Evolutionary conservation across 164 flowering plant species (phyloP), one percentile per base, ranked within the genome.

Genomic region (Vitis amurensis): DNA sequence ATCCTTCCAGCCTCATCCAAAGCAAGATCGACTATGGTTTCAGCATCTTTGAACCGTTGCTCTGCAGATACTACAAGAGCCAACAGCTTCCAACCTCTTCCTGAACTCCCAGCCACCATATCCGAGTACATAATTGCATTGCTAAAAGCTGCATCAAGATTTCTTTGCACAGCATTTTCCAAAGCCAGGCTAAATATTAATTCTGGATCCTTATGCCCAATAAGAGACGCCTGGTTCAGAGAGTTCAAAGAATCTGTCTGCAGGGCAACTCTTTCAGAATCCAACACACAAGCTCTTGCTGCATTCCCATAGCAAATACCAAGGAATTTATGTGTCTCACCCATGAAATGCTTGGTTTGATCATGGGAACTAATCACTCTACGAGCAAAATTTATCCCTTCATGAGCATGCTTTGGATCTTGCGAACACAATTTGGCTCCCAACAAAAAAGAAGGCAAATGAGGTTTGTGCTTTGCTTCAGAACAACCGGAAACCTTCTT

Each of bases 141-240:
- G n/a, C 87, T 79, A 62, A 90, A 86, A 68, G 98, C 98, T 9
- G 73, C 76, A 69, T 67, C 80, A 37, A 91, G 70, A 72, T 95
- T 92, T 73, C 99, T 84, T 55, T 91, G 98, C 5, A 84, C 59
- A 8, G 96, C 92, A 73, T 92, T 90, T 81, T 95, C 97, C 65
- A 88, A 60, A 16, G 85, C 93, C 47, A 93, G 86, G 70, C 70
- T 76, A 61, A 76, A 83, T 23, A 81, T 77, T 51, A 86, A 59
- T 69, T 90, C 95, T 8, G 92, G 88, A 69, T 95, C 90, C 9
- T 85, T 81, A 59, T 69, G 77, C 56, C 71, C 81, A 15, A 67
- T 59, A 55, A 70, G 68, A 67, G 81, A 79, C 59, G 97, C 92
- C 55, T 69, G 56, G 56, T 78, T 80, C 50, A 93, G 77, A 50